phyloP scores from a whole-genome alignment of 2,329 filamentous ascomycete species.

The Juglanconis juglandina region DNA sequence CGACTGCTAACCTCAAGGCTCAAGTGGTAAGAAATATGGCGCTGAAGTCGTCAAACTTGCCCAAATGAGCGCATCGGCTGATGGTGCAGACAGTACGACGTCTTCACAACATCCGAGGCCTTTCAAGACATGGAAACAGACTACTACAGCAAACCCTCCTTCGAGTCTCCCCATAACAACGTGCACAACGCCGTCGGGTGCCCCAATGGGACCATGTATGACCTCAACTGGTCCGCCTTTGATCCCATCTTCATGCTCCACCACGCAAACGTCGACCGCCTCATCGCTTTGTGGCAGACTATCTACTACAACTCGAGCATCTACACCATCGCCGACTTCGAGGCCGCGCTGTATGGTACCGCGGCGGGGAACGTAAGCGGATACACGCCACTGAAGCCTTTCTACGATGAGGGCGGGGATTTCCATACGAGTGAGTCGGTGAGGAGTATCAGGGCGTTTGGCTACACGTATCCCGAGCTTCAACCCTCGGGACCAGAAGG shows the following conservation, averaged over 20 bases:
- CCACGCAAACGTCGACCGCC: slow-evolving; percentile 57
- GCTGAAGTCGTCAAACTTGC: background rate
- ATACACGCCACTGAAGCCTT: slow-evolving; percentile 48
- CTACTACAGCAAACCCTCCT: slow-evolving; percentile 34
- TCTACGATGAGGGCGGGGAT: slow-evolving; percentile 36
- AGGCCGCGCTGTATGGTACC: slow-evolving; percentile 38
- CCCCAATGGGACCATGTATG: slow-evolving; percentile 30
- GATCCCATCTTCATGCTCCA: slow-evolving; percentile 50
- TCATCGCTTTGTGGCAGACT: slow-evolving; percentile 50
- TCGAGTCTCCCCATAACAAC: slow-evolving; percentile 43
- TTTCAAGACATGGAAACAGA: slow-evolving; percentile 41
- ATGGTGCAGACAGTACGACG: slow-evolving; percentile 34
- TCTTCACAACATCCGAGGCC: slow-evolving; percentile 34
- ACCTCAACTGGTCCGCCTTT: slow-evolving; percentile 40
- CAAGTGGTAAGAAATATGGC: slow-evolving; percentile 34
- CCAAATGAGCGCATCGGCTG: background rate
- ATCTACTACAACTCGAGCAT: slow-evolving; percentile 34
- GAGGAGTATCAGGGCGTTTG: slow-evolving; percentile 27
- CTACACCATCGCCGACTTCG: slow-evolving; percentile 26
- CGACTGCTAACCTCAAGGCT: slow-evolving; percentile 33
- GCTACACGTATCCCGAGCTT: slow-evolving; percentile 35
- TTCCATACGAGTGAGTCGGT: slow-evolving; percentile 40
- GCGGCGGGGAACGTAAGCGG: slow-evolving; percentile 39
- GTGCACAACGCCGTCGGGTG: slow-evolving; percentile 40
- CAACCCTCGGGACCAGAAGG: background rate